phyloP scores from a whole-genome alignment of 257 asterid species.

The Solanum lycopersicoides region DNA sequence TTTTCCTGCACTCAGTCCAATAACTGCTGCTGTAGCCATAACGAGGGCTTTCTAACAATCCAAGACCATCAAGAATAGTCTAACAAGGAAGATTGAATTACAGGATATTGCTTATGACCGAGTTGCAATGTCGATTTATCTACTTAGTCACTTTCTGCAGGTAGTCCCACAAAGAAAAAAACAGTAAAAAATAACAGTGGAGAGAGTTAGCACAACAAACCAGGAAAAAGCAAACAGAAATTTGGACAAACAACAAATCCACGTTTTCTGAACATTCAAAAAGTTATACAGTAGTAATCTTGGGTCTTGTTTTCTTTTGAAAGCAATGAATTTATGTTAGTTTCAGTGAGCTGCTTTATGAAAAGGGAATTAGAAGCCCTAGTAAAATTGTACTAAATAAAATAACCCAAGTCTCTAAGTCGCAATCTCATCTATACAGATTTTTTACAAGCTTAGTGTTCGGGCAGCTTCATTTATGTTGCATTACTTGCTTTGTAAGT shows the following conservation, averaged over 20 bases:
- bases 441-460: background rate
- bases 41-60: conserved; percentile 9
- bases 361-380: background rate
- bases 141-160: background rate
- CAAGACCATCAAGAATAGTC: conserved; percentile 22
- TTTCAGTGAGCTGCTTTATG: background rate
- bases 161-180: background rate
- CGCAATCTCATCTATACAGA: background rate
- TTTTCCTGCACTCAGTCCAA: conserved; percentile 70
- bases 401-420: background rate
- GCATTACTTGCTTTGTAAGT: background rate
- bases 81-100: conserved; percentile 13
- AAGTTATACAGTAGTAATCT: background rate
- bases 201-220: background rate
- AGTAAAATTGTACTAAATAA: background rate
- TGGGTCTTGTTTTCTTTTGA: background rate
- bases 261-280: background rate
- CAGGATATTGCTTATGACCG: background rate
- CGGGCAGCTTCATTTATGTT: too few relatives aligned
- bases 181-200: background rate
- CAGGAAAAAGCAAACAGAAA: background rate
- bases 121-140: background rate
- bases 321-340: background rate
- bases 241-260: background rate
- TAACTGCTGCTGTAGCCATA: conserved; percentile 72